Evolutionary conservation across 345 rosid genomes (phyloP), one percentile per base, ranked within the genome.

Genomic region (Physaria fendleri): DNA sequence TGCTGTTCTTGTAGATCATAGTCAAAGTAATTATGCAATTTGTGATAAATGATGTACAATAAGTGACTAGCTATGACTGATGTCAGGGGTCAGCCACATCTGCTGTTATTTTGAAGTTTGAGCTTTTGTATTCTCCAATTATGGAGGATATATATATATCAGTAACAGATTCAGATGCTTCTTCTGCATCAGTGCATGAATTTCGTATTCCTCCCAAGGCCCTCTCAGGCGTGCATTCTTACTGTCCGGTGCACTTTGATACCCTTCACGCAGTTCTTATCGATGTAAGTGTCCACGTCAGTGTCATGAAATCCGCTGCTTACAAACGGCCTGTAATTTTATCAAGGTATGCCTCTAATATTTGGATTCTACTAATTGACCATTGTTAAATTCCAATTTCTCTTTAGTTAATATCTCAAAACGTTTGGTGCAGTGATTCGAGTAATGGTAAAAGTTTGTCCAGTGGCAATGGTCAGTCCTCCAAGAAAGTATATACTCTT

Each of bases 121-220:
- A 94, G 88, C 99, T 94, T 55, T 69, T 87, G 76, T 88, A 83
- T 78, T 89, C 96, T 62, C 81, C 90, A 20, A 48, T 71, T 37
- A 38, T 74, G 37, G 96, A 79, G 77, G 74, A 49, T 47, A 17
- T n/a, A n/a, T n/a, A n/a, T n/a, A n/a, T 55, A 69, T 69, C 83
- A 56, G 74, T 59, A 73, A 65, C 84, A 56, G 66, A 74, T 58
- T 60, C 83, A 39, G 82, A 87, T 74, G 67, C 80, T 71, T 67
- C 66, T 63, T 70, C 90, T 64, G 92, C 84, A 42, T 76, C 97
- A 5, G 76, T 83, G 58, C 99, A 94, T 73, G 95, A 94, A 65
- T 94, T 90, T 61, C 79, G 97, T 18, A 78, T 94, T 74, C 97
- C 99, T 76, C 81, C 96, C 20, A 90, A 85, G 73, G 97, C 99